phyloP scores from a whole-genome alignment of 306 rosid species.

The Quercus wislizeni region DNA sequence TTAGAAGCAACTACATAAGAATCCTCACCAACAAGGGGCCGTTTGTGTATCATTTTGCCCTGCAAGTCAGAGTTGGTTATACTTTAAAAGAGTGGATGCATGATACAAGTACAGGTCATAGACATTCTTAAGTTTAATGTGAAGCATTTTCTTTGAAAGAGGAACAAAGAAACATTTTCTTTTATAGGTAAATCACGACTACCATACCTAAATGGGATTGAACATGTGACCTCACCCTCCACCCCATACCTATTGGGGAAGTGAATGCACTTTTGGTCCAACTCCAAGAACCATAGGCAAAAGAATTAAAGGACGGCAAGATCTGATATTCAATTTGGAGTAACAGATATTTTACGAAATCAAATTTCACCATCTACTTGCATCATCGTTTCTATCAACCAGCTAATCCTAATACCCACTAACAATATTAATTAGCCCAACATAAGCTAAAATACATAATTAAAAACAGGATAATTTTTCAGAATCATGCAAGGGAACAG shows the following conservation, averaged over 20 bases:
- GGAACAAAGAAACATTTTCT: neutral
- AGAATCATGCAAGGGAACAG: neutral
- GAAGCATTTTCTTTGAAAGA: neutral
- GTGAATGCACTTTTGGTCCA: neutral
- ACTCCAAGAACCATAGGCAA: neutral
- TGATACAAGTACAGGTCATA: neutral
- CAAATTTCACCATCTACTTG: neutral
- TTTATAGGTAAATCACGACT: neutral
- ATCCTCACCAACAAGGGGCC: conserved; percentile 24
- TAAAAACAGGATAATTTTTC: neutral
- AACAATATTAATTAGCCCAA: neutral
- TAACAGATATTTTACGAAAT: neutral
- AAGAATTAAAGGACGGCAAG: neutral
- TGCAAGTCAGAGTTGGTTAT: conserved; percentile 9
- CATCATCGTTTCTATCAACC: neutral
- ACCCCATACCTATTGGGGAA: neutral
- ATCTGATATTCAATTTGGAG: neutral
- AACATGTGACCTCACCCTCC: neutral
- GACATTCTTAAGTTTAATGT: neutral
- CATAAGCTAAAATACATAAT: neutral
- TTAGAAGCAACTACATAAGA: conserved; percentile 32
- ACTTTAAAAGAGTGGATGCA: neutral
- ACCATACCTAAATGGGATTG: neutral
- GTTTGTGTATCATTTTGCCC: conserved; percentile 32
- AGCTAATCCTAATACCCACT: neutral